phyloP scores from a whole-genome alignment of 148 eudicot species.

The Chenopodium suecicum region DNA sequence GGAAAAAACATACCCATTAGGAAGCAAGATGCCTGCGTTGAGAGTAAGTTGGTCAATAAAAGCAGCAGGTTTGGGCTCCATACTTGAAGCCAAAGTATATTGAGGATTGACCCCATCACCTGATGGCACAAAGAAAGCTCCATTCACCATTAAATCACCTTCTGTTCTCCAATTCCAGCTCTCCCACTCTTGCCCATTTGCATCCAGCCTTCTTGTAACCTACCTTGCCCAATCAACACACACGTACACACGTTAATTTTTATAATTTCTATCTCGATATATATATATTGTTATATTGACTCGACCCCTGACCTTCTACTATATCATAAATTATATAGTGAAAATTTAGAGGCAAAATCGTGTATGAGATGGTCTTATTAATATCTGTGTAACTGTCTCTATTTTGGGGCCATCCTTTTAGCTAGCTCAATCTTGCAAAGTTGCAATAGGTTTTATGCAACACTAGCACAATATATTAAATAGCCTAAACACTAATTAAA shows the following conservation, averaged over 20 bases:
- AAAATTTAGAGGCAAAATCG: not conserved
- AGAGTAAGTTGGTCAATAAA: constrained; percentile 67
- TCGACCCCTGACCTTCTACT: too few relatives aligned
- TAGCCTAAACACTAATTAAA: not conserved
- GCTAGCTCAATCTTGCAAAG: not conserved
- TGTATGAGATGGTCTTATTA: not conserved
- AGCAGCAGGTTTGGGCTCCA: constrained; percentile 63
- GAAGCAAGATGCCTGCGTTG: constrained; percentile 63
- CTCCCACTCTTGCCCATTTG: constrained; percentile 52
- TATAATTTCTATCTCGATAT: too few relatives aligned
- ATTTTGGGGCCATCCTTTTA: not conserved
- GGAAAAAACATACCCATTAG: constrained; percentile 36
- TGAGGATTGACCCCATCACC: constrained; percentile 53
- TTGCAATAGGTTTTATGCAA: not conserved
- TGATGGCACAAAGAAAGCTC: constrained; percentile 88
- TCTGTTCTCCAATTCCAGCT: constrained; percentile 89
- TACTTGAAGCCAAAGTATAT: constrained; percentile 60
- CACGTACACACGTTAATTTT: not conserved
- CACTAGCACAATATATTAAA: not conserved
- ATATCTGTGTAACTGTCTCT: not conserved
- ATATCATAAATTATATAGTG: not conserved
- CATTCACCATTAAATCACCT: constrained; percentile 77
- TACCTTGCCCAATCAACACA: constrained; percentile 13
- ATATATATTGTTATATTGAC: too few relatives aligned
- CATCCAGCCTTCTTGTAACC: constrained; percentile 75